phyloP scores from a whole-genome alignment of 2,329 filamentous ascomycete species.

The Hymenoscyphus infarciens region DNA sequence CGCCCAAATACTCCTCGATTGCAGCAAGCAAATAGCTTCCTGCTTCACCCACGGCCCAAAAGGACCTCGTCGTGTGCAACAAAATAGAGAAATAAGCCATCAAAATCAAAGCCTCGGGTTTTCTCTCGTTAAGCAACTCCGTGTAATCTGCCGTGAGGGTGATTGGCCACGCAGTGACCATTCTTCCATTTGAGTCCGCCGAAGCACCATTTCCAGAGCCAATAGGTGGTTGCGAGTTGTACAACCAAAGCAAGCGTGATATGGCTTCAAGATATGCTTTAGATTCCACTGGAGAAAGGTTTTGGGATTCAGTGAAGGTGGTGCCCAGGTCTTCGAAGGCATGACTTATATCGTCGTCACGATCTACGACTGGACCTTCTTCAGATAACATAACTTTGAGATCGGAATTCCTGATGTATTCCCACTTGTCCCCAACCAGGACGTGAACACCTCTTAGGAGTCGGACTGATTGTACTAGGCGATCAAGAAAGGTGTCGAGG shows the following conservation, averaged over 20 bases:
- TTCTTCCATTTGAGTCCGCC: conserved; percentile 8
- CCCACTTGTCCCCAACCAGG: conserved; percentile 26
- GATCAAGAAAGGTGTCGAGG: conserved; percentile 33
- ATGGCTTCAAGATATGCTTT: conserved; percentile 16
- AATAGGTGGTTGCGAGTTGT: conserved; percentile 15
- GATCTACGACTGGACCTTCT: conserved; percentile 1
- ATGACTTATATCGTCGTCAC: conserved; percentile 13
- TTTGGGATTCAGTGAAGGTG: conserved; percentile 7
- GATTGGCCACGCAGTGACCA: conserved; percentile 38
- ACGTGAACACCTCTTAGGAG: conserved; percentile 32
- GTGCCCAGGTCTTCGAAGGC: conserved; percentile 9
- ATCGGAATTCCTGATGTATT: conserved; percentile 27
- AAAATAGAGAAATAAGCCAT: conserved; percentile 38
- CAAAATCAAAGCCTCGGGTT: conserved; percentile 38
- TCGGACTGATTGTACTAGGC: conserved; percentile 30
- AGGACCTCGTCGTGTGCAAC: conserved; percentile 29
- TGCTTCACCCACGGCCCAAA: conserved; percentile 29
- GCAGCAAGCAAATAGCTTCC: conserved; percentile 27
- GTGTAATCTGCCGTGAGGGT: conserved; percentile 34
- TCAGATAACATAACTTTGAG: conserved; percentile 24
- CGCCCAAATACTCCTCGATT: conserved; percentile 23
- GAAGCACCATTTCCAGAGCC: neutral
- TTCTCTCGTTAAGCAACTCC: conserved; percentile 31
- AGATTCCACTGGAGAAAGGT: conserved; percentile 4
- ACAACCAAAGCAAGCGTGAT: conserved; percentile 18